phyloP scores from a whole-genome alignment of 2,329 filamentous ascomycete genomes.

The Ascochyta pisi region DNA sequence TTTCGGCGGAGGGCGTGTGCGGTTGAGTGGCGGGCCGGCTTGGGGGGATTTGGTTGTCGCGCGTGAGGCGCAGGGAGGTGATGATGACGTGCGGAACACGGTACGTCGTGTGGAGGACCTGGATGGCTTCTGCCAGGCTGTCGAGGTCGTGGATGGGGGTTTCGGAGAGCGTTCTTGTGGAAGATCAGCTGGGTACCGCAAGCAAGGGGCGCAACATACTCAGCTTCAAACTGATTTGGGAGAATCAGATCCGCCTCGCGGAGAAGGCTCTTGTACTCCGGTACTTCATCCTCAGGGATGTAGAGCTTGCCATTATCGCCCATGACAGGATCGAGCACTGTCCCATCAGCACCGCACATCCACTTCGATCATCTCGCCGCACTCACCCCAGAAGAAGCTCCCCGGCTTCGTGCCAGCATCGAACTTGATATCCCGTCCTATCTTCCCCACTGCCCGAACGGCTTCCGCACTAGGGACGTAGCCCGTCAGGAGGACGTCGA shows the following conservation, averaged over 20 bases:
- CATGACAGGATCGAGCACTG: slow-evolving; percentile 96
- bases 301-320: slow-evolving; percentile 93
- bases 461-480: slow-evolving; percentile 89
- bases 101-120: slow-evolving; percentile 76
- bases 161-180: slow-evolving; percentile 76
- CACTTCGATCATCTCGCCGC: too few species aligned
- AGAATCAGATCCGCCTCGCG: slow-evolving; percentile 87
- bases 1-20: slow-evolving; percentile 27
- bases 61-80: slow-evolving; percentile 80
- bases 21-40: slow-evolving; percentile 44
- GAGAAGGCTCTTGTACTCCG: slow-evolving; percentile 83
- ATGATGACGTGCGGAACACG: slow-evolving; percentile 87
- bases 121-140: slow-evolving; percentile 76
- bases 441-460: slow-evolving; percentile 82
- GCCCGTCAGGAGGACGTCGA: slow-evolving; percentile 92
- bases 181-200: neutral
- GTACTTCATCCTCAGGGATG: slow-evolving; percentile 88
- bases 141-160: slow-evolving; percentile 79
- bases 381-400: slow-evolving; percentile 83
- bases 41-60: slow-evolving; percentile 54
- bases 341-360: slow-evolving; percentile 19
- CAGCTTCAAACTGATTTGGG: slow-evolving; percentile 96
- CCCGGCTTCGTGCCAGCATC: slow-evolving; percentile 69
- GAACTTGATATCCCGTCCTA: slow-evolving; percentile 79
- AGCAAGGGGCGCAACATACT: slow-evolving; percentile 63